Evolutionary conservation across 1,284 basidiomycete genomes (phyloP).

Genomic region (Naganishia albida): DNA sequence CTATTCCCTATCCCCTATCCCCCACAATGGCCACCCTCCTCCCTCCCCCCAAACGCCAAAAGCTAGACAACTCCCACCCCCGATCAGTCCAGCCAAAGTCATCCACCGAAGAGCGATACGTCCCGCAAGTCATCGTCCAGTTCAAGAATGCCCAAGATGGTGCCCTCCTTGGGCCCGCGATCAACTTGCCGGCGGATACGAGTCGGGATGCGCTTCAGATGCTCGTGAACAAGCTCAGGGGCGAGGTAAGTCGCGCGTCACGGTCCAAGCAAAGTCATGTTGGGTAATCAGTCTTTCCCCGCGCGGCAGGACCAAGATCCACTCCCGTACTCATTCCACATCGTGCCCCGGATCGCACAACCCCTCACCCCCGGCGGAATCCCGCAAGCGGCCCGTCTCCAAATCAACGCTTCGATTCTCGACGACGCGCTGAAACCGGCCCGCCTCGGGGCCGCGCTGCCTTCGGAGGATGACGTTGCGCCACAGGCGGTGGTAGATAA

Average conservation of each 20-base stretch:
- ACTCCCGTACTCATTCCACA: constrained; percentile 84
- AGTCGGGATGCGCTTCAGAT: constrained; percentile 79
- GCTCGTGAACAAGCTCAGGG: constrained; percentile 78
- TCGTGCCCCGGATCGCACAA: constrained; percentile 60
- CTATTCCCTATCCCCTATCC: neutral
- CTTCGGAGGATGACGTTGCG: constrained; percentile 17
- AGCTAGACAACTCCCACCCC: constrained; percentile 59
- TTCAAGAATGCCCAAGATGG: constrained; percentile 87
- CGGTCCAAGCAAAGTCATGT: neutral
- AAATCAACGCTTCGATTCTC: constrained; percentile 78
- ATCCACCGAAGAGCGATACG: constrained; percentile 59
- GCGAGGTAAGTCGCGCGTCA: constrained; percentile 60
- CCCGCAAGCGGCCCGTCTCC: constrained; percentile 62
- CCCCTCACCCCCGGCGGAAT: constrained; percentile 29
- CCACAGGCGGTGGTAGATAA: neutral
- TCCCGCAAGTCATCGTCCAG: constrained; percentile 77
- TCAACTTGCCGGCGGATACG: constrained; percentile 83
- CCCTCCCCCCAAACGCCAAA: constrained; percentile 81
- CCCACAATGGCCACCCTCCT: constrained; percentile 71
- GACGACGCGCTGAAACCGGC: constrained; percentile 71
- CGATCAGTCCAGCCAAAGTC: constrained; percentile 56
- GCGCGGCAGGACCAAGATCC: constrained; percentile 72
- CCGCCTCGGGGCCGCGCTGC: constrained; percentile 9
- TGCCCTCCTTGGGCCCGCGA: constrained; percentile 73
- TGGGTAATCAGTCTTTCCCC: no score